Conservation (phyloP, 1,284 basidiomycete genomes). For the Pterula multifida region DNA sequence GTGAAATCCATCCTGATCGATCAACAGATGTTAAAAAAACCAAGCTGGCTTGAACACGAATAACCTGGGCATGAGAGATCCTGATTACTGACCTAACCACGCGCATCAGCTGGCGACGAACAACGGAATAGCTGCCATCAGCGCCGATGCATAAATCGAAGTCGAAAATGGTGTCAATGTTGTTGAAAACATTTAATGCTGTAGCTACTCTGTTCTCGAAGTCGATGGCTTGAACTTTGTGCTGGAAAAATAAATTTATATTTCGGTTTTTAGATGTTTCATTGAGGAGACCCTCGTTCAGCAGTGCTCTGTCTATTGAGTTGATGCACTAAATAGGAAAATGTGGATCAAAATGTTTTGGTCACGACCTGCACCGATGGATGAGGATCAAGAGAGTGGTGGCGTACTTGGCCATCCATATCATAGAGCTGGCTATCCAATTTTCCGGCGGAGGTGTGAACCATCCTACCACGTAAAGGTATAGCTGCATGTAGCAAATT, state of each 20-base stretch:
- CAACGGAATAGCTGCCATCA: constrained; percentile 82
- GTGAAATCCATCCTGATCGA: constrained; percentile 76
- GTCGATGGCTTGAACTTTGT: constrained; percentile 64
- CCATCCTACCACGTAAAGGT: constrained; percentile 94
- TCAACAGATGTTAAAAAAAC: constrained; percentile 9
- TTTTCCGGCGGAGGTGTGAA: constrained; percentile 67
- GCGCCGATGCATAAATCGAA: constrained; percentile 86
- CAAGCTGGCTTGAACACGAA: constrained; percentile 16
- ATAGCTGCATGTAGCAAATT: constrained; percentile 74
- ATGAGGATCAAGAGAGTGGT: constrained; percentile 12
- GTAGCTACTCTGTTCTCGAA: constrained; percentile 57
- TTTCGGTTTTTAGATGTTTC: constrained; percentile 52
- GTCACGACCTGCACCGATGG: constrained; percentile 11
- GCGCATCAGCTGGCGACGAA: constrained; percentile 83
- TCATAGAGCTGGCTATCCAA: constrained; percentile 82
- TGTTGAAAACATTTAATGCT: constrained; percentile 30
- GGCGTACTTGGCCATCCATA: constrained; percentile 68
- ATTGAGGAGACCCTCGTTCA: constrained; percentile 79
- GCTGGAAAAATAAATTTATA: constrained; percentile 67
- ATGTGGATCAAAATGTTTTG: constrained; percentile 12
- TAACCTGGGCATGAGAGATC: constrained; percentile 10
- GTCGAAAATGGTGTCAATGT: constrained; percentile 29
- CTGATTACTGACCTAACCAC: constrained; percentile 59
- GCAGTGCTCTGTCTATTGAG: constrained; percentile 80
- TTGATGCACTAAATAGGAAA: constrained; percentile 65